phyloP scores from a whole-genome alignment of 2,329 filamentous ascomycete genomes.

The Aulographum hederae region DNA sequence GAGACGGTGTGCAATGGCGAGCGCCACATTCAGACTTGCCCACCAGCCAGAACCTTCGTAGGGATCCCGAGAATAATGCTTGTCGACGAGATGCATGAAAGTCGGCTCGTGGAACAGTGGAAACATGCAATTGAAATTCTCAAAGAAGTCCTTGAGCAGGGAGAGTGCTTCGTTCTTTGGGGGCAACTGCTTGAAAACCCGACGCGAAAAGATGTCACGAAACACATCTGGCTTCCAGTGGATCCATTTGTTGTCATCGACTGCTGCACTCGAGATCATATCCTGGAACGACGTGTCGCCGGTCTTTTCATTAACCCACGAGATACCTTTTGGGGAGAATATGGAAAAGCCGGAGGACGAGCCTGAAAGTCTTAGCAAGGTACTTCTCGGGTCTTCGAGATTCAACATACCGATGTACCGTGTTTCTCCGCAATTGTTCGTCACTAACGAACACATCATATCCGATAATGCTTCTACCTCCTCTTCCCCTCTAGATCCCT shows the following conservation, averaged over 20 bases:
- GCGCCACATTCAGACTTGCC: slow-evolving; percentile 83
- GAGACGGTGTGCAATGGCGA: slow-evolving; percentile 84
- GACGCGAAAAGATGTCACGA: slow-evolving; percentile 72
- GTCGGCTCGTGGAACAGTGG: slow-evolving; percentile 94
- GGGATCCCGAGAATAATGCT: slow-evolving; percentile 80
- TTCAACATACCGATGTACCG: slow-evolving; percentile 68
- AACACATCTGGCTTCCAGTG: slow-evolving; percentile 99
- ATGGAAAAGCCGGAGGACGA: slow-evolving; percentile 97
- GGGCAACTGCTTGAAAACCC: slow-evolving; percentile 67
- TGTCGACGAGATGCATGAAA: slow-evolving; percentile 92
- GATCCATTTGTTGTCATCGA: slow-evolving; percentile 89
- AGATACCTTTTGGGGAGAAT: slow-evolving; percentile 92
- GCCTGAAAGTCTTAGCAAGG: slow-evolving; percentile 37
- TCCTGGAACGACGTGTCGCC: slow-evolving; percentile 89
- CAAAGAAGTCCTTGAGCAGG: slow-evolving; percentile 82
- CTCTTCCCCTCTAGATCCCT: slow-evolving; percentile 7
- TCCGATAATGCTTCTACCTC: slow-evolving; percentile 82
- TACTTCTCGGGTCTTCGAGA: no score
- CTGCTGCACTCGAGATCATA: slow-evolving; percentile 76
- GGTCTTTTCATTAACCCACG: slow-evolving; percentile 96
- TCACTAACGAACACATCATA: slow-evolving; percentile 97
- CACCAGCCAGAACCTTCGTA: slow-evolving; percentile 97
- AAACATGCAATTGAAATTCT: slow-evolving; percentile 99
- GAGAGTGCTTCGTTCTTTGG: slow-evolving; percentile 76
- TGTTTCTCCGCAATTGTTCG: slow-evolving; percentile 85